Conservation (phyloP, 495 filamentous ascomycete genomes). For the Xylaria bambusicola region DNA sequence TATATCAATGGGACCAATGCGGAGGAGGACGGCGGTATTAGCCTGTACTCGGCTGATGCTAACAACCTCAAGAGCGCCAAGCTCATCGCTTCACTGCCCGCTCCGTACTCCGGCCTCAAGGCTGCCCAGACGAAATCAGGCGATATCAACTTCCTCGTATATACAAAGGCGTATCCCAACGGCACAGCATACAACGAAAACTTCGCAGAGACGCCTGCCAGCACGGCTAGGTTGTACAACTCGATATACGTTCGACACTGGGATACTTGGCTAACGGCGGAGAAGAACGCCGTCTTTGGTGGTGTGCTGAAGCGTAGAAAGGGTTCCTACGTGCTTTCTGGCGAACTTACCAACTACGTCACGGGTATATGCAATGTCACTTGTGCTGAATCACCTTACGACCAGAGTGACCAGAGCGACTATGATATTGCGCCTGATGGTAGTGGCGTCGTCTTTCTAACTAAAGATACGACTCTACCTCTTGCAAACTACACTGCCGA, state of each 20-base stretch:
- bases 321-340: constrained; percentile 37
- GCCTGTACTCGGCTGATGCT: constrained; percentile 55
- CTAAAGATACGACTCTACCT: constrained; percentile 67
- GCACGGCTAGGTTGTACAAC: constrained; percentile 58
- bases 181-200: constrained; percentile 60
- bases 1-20: constrained; percentile 61
- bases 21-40: constrained; percentile 54
- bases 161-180: constrained; percentile 56
- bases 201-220: constrained; percentile 42
- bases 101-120: constrained; percentile 65
- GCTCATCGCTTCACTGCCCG: constrained; percentile 57
- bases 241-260: constrained; percentile 63
- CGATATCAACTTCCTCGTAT: constrained; percentile 65
- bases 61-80: constrained; percentile 33
- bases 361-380: constrained; percentile 51
- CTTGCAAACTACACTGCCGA: constrained; percentile 67
- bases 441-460: constrained; percentile 62
- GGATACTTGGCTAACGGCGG: constrained; percentile 56
- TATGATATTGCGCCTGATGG: constrained; percentile 47
- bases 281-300: constrained; percentile 66
- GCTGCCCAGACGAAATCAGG: constrained; percentile 54
- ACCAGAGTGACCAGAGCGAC: constrained; percentile 39
- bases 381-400: constrained; percentile 46
- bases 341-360: constrained; percentile 51
- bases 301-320: constrained; percentile 52